Evolutionary conservation across 306 rosid genomes (phyloP).

Genomic region (Argentina anserina): DNA sequence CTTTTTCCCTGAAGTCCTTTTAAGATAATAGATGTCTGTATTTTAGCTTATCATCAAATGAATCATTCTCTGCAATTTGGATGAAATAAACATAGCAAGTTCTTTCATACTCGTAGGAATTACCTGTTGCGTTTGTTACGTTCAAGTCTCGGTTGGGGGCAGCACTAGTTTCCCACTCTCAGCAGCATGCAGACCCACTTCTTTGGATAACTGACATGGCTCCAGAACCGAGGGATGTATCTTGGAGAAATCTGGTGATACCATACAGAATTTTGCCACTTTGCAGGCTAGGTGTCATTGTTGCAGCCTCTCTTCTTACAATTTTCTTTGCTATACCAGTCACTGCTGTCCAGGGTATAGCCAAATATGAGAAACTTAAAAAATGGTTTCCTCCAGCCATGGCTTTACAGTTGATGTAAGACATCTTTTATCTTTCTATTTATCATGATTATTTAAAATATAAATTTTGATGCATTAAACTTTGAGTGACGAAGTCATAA

Average conservation of each 20-base stretch:
- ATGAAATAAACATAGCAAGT: background rate
- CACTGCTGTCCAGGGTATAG: slow-evolving; percentile 92
- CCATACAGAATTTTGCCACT: slow-evolving; percentile 58
- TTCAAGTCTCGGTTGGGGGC: slow-evolving; percentile 80
- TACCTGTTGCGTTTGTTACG: slow-evolving; percentile 75
- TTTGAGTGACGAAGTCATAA: background rate
- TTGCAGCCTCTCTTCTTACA: slow-evolving; percentile 71
- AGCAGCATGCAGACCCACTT: slow-evolving; percentile 74
- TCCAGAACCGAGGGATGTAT: slow-evolving; percentile 87
- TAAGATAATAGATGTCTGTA: background rate
- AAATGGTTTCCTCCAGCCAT: slow-evolving; percentile 93
- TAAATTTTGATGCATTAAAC: background rate
- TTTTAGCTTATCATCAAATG: background rate
- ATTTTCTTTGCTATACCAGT: slow-evolving; percentile 86
- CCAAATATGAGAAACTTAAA: slow-evolving; percentile 78
- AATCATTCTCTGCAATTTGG: background rate
- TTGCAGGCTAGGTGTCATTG: slow-evolving; percentile 49
- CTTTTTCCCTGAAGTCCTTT: too few relatives aligned
- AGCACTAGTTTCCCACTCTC: slow-evolving; percentile 65
- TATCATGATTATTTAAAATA: background rate
- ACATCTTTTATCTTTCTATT: slow-evolving; percentile 14
- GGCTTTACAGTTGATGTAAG: slow-evolving; percentile 81
- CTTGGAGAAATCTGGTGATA: slow-evolving; percentile 80
- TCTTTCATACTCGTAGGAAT: slow-evolving; percentile 48
- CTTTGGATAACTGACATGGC: slow-evolving; percentile 77